These are phyloP conservation scores for Elaeis oleifera DNA, from an alignment of 202 grass and related monocot species.

Conservation along the genomic window DNA sequence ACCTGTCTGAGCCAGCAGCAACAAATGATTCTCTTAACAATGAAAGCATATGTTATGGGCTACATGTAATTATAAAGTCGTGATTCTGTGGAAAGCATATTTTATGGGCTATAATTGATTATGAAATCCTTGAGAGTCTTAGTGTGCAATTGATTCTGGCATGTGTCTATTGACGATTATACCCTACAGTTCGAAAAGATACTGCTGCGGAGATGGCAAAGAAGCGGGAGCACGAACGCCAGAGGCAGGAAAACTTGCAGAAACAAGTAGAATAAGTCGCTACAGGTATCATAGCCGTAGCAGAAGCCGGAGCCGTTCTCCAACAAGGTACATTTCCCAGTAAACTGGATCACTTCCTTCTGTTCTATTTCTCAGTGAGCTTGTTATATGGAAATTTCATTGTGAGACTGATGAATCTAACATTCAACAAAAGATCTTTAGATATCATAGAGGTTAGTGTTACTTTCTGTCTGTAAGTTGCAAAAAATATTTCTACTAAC, in stretches of 20 bases:
- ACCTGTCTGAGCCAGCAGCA: slow-evolving; percentile 6
- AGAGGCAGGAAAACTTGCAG: slow-evolving; percentile 72
- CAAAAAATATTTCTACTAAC: too few species aligned
- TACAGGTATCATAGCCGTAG: slow-evolving; percentile 52
- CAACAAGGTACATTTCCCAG: slow-evolving; percentile 54
- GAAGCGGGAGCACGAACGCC: slow-evolving; percentile 78
- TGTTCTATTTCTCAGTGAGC: slow-evolving; percentile 3
- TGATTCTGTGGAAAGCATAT: neutral
- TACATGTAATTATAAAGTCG: too few species aligned
- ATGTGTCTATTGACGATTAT: slow-evolving; percentile 20
- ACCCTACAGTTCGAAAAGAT: slow-evolving; percentile 70
- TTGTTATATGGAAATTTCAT: neutral
- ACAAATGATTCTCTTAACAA: neutral
- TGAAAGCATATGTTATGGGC: too few species aligned
- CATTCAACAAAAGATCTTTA: too few species aligned
- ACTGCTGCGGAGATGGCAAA: slow-evolving; percentile 83
- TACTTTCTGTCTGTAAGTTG: neutral
- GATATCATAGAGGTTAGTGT: too few species aligned
- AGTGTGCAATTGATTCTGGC: neutral
- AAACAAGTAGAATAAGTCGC: slow-evolving; percentile 46
- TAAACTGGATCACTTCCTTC: neutral
- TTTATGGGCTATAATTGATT: too few species aligned
- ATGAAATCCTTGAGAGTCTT: neutral
- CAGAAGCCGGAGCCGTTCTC: slow-evolving; percentile 64
- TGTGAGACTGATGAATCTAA: too few species aligned